A percentile compares a stretch with the other conserved stretches of the same genome.
These are phyloP conservation scores for Lycium barbarum DNA, from an alignment of 257 asterid genomes.

Conservation along the genomic window DNA sequence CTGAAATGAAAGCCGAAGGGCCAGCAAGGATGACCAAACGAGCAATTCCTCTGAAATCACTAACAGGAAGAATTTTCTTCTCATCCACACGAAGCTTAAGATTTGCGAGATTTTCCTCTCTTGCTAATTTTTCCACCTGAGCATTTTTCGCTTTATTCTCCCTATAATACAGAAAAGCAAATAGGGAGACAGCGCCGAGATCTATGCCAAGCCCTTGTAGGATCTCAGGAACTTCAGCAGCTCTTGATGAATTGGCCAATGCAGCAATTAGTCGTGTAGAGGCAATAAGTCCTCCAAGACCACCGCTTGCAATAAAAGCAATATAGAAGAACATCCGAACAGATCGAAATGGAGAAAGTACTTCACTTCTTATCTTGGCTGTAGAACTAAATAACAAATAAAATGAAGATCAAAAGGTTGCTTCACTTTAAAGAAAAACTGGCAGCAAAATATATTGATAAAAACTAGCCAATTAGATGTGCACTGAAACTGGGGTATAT, in stretches of 20 bases:
- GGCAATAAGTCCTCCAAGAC: conserved; percentile 86
- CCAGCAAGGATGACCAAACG: conserved; percentile 91
- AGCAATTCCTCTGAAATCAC: conserved; percentile 86
- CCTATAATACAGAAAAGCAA: conserved; percentile 80
- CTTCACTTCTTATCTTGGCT: conserved; percentile 90
- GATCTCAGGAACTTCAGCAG: conserved; percentile 66
- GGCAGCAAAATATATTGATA: conserved; percentile 25
- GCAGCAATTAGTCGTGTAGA: conserved; percentile 68
- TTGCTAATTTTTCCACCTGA: conserved; percentile 75
- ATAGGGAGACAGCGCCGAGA: conserved; percentile 70
- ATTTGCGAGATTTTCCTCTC: conserved; percentile 85
- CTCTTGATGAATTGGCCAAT: conserved; percentile 73
- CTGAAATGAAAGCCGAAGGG: conserved; percentile 73
- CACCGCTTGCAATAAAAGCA: conserved; percentile 84
- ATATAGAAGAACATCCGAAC: conserved; percentile 92
- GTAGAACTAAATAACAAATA: conserved; percentile 68
- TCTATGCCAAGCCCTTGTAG: conserved; percentile 79
- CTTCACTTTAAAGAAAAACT: conserved; percentile 36
- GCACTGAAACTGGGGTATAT: background rate
- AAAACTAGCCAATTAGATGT: conserved; percentile 2
- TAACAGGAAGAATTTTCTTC: conserved; percentile 66
- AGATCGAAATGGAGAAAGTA: conserved; percentile 88
- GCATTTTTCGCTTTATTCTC: conserved; percentile 83
- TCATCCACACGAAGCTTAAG: conserved; percentile 85
- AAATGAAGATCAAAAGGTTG: conserved; percentile 39